Evolutionary conservation across 129 eudicot genomes (phyloP).

Genomic region (Centaurea solstitialis): DNA sequence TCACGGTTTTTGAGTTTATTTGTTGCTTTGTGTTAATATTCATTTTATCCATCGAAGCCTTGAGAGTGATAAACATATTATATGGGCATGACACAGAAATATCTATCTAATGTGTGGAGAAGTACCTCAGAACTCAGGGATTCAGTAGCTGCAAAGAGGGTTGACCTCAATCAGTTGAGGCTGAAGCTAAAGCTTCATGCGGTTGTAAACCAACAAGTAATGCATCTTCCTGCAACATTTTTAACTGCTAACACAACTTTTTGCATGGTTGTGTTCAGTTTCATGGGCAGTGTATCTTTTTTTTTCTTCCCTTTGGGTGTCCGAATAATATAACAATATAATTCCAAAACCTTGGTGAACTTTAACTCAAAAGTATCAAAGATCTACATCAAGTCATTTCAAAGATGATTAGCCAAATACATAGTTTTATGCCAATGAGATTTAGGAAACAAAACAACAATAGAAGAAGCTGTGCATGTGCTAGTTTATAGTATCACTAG

Average conservation of each 20-base stretch:
- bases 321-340: neutral
- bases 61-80: constrained; percentile 14
- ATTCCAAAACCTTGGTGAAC: neutral
- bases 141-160: constrained; percentile 60
- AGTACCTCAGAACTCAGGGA: constrained; percentile 58
- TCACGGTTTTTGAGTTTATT: neutral
- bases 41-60: neutral
- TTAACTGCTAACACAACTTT: neutral
- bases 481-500: too few relatives aligned
- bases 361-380: neutral
- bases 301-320: neutral
- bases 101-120: constrained; percentile 70
- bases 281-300: neutral
- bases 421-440: neutral
- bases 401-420: neutral
- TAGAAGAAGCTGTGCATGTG: neutral
- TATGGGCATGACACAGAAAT: constrained; percentile 55
- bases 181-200: constrained; percentile 58
- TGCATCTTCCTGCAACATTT: neutral
- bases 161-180: constrained; percentile 56
- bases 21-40: neutral
- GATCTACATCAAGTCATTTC: neutral
- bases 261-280: neutral
- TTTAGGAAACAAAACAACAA: neutral
- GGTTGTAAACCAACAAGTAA: constrained; percentile 71